Evolutionary conservation across 345 rosid species (phyloP).

Genomic region (Dipteronia dyeriana): DNA sequence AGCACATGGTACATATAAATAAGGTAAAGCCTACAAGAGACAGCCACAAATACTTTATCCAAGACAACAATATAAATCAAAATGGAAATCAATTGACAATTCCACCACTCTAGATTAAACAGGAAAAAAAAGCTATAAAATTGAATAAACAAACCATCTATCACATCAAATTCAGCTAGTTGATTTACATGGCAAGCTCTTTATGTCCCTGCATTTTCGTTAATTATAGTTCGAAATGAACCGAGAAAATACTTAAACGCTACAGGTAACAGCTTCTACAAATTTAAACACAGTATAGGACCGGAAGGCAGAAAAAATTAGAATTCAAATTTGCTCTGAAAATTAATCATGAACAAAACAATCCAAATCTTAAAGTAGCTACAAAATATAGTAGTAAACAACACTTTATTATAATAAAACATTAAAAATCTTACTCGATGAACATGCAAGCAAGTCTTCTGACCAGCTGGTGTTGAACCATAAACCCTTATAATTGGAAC

Average conservation of each 20-base stretch:
- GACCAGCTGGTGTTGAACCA: slow-evolving; percentile 93
- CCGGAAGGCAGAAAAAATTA: too few relatives aligned
- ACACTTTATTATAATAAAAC: neutral
- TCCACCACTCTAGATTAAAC: neutral
- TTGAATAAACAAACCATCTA: neutral
- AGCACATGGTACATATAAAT: slow-evolving; percentile 74
- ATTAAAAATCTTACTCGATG: slow-evolving; percentile 56
- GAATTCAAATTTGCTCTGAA: neutral
- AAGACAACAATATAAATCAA: neutral
- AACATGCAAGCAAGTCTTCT: slow-evolving; percentile 92
- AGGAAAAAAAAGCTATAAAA: too few relatives aligned
- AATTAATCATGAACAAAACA: neutral
- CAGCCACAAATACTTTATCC: slow-evolving; percentile 3
- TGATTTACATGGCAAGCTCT: neutral
- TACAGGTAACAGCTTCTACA: too few relatives aligned
- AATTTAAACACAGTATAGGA: too few relatives aligned
- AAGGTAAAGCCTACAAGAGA: slow-evolving; percentile 76
- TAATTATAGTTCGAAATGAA: too few relatives aligned
- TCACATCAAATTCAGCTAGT: neutral
- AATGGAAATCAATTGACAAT: neutral
- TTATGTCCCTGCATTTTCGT: neutral
- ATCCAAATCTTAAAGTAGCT: neutral
- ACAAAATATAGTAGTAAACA: neutral
- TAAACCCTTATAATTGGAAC: slow-evolving; percentile 86
- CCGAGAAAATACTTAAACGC: too few relatives aligned